Evolutionary conservation across 192 early-diverging fungal species (phyloP).

Genomic region (Rhizophagus prolifer): DNA sequence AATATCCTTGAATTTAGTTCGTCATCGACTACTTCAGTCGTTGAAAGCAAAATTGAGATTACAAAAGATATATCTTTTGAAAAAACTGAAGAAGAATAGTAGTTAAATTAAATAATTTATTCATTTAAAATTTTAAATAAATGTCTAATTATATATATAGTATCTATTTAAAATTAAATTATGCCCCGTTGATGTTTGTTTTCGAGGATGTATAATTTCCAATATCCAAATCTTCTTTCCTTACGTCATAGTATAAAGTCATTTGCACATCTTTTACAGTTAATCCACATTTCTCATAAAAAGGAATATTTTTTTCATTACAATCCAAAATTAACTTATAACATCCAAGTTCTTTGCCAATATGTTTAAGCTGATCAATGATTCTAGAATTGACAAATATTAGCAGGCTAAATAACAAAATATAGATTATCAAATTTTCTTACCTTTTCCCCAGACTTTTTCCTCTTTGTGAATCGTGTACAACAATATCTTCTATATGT

Average conservation of each 20-base stretch:
- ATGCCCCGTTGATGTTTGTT: not conserved
- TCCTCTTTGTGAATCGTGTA: slow-evolving; percentile 71
- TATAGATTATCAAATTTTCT: not conserved
- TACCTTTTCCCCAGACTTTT: slow-evolving; percentile 64
- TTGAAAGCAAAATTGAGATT: not conserved
- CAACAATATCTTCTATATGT: slow-evolving; percentile 89
- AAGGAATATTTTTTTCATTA: slow-evolving; percentile 73
- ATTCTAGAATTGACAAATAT: slow-evolving; percentile 41
- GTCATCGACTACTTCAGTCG: not conserved
- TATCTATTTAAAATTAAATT: not conserved
- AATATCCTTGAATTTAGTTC: slow-evolving; percentile 4
- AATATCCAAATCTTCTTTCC: slow-evolving; percentile 18
- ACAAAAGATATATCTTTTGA: not conserved
- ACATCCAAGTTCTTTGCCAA: slow-evolving; percentile 76
- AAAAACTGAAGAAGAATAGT: not conserved
- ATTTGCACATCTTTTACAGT: slow-evolving; percentile 74
- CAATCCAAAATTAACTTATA: slow-evolving; percentile 88
- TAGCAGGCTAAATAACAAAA: not conserved
- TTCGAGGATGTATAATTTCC: slow-evolving; percentile 23
- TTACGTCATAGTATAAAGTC: slow-evolving; percentile 49
- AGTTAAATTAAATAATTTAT: not conserved
- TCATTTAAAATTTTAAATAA: not conserved
- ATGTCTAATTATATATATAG: not conserved
- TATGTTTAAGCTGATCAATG: slow-evolving; percentile 83
- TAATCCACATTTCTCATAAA: slow-evolving; percentile 92